A percentile compares a stretch with the other conserved stretches of the same genome.
phyloP scores from a whole-genome alignment of 2,329 filamentous ascomycete genomes.

The Verruconis gallopava region DNA sequence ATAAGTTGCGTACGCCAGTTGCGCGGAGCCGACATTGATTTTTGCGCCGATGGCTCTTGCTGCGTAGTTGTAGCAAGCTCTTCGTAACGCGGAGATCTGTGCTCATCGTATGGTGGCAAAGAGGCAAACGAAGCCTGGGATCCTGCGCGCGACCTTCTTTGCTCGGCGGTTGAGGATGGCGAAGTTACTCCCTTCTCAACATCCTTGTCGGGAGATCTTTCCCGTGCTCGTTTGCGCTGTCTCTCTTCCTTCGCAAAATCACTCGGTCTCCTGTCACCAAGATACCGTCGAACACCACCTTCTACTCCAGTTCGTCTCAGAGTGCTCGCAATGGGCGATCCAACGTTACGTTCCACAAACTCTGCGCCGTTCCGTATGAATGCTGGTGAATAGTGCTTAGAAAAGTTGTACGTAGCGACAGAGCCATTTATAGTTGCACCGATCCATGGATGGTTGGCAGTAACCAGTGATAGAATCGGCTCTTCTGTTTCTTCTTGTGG shows the following conservation, averaged over 20 bases:
- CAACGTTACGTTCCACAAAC: slow-evolving; percentile 78
- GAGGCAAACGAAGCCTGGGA: slow-evolving; percentile 38
- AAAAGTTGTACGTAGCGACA: slow-evolving; percentile 70
- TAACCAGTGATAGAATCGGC: slow-evolving; percentile 74
- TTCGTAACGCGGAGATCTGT: slow-evolving; percentile 61
- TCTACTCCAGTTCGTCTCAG: slow-evolving; percentile 82
- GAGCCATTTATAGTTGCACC: slow-evolving; percentile 76
- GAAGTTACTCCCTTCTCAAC: slow-evolving; percentile 29
- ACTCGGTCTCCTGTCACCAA: slow-evolving; percentile 46
- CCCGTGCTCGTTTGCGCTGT: slow-evolving; percentile 29
- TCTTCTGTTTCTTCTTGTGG: slow-evolving; percentile 40
- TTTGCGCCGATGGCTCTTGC: slow-evolving; percentile 18
- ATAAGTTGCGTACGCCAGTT: slow-evolving; percentile 75
- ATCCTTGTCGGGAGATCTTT: slow-evolving; percentile 30
- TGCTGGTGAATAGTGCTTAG: slow-evolving; percentile 80
- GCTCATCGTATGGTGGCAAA: slow-evolving; percentile 72
- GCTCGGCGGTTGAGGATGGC: slow-evolving; percentile 10
- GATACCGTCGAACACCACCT: slow-evolving; percentile 71
- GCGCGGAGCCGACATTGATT: slow-evolving; percentile 21
- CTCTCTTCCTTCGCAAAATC: slow-evolving; percentile 26
- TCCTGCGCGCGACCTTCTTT: slow-evolving; percentile 18
- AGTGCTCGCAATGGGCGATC: slow-evolving; percentile 68
- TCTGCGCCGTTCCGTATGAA: slow-evolving; percentile 81
- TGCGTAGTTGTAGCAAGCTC: slow-evolving; percentile 34
- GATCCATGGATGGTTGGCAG: slow-evolving; percentile 75